Evolutionary conservation across 306 rosid genomes (phyloP).

Genomic region (Cucumis melo): DNA sequence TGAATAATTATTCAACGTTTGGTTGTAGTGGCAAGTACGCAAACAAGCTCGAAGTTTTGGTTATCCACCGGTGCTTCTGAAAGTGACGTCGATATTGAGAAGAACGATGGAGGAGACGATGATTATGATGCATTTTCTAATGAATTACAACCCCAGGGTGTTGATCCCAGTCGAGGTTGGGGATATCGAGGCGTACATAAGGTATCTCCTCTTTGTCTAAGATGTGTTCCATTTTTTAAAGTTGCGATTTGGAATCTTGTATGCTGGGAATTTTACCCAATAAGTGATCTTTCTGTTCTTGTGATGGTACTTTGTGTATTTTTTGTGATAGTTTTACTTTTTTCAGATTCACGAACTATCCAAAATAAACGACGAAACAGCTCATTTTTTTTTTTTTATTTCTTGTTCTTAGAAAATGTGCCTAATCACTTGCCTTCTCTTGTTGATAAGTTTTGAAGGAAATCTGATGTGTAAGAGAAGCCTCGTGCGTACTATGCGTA

Average conservation of each 20-base stretch:
- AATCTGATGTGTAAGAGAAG: background rate
- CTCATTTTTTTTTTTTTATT: background rate
- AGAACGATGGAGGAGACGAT: slow-evolving; percentile 20
- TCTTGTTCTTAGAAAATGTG: background rate
- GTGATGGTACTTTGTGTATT: background rate
- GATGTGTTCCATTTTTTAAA: background rate
- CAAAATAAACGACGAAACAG: background rate
- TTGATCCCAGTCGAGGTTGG: slow-evolving; percentile 87
- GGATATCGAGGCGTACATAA: slow-evolving; percentile 89
- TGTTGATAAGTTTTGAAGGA: too few relatives aligned
- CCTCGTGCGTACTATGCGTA: background rate
- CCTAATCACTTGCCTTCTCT: background rate
- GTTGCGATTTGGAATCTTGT: background rate
- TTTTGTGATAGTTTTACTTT: background rate
- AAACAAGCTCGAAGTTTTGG: slow-evolving; percentile 26
- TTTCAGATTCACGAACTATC: background rate
- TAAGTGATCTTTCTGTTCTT: background rate
- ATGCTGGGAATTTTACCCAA: background rate
- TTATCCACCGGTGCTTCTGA: slow-evolving; percentile 28
- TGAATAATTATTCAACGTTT: slow-evolving; percentile 3
- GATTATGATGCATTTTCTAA: slow-evolving; percentile 39
- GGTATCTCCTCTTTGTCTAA: slow-evolving; percentile 29
- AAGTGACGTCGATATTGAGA: slow-evolving; percentile 13
- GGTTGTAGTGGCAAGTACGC: slow-evolving; percentile 22
- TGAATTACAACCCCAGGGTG: slow-evolving; percentile 52